Conservation (phyloP, 179 eudicot genomes). For the Beta corolliflora region DNA sequence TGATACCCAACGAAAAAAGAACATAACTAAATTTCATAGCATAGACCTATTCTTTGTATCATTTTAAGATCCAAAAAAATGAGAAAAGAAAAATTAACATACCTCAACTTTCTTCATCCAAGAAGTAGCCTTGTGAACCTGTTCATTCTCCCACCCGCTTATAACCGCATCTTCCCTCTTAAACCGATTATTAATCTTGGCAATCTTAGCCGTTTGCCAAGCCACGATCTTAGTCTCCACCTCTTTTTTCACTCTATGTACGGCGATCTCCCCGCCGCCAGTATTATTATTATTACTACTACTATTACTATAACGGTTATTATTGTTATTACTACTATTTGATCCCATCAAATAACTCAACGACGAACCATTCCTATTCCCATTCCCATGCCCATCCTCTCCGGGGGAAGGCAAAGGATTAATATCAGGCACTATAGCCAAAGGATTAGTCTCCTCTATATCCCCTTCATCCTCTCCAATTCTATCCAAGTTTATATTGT, state of each 20-base stretch:
- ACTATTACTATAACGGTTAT: slow-evolving; percentile 1
- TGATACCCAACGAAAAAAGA: not conserved
- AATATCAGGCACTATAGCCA: slow-evolving; percentile 79
- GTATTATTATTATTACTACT: not conserved
- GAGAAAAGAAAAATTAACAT: not conserved
- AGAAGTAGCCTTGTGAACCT: slow-evolving; percentile 70
- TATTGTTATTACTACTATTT: not conserved
- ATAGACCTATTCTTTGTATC: not conserved
- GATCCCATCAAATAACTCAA: slow-evolving; percentile 6
- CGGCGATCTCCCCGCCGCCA: slow-evolving; percentile 36
- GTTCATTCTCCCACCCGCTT: slow-evolving; percentile 81
- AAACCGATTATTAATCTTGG: slow-evolving; percentile 80
- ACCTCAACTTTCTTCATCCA: slow-evolving; percentile 97
- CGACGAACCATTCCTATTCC: not conserved
- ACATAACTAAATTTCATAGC: not conserved
- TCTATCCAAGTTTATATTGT: slow-evolving; percentile 38
- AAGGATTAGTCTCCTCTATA: slow-evolving; percentile 56
- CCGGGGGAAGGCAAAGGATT: slow-evolving; percentile 43
- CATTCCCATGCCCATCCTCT: slow-evolving; percentile 19
- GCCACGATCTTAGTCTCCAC: slow-evolving; percentile 85
- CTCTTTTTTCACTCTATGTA: slow-evolving; percentile 83
- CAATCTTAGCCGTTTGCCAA: slow-evolving; percentile 90
- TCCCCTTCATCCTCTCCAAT: slow-evolving; percentile 63
- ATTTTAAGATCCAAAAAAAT: not conserved
- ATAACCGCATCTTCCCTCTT: slow-evolving; percentile 88